Evolutionary conservation across 1,139 yeast species (phyloP).

Genomic region (Saccharomyces hybrid): DNA sequence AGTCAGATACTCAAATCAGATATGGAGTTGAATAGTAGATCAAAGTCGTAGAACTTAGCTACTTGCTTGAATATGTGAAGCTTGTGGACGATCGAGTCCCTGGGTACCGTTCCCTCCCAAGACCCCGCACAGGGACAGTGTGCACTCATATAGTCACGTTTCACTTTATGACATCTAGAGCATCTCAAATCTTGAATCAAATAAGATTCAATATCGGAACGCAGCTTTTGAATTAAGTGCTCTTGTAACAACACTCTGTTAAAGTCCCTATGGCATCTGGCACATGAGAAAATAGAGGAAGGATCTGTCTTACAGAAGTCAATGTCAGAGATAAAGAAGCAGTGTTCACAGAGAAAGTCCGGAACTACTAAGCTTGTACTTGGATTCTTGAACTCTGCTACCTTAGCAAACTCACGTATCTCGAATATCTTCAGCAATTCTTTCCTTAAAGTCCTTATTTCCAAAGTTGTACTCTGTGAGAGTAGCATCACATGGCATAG

Average conservation of each 20-base stretch:
- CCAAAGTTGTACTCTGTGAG: conserved; percentile 57
- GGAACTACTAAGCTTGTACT: conserved; percentile 60
- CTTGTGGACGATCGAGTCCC: conserved; percentile 40
- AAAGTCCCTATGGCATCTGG: conserved; percentile 56
- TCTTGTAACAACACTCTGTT: conserved; percentile 73
- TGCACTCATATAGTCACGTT: conserved; percentile 60
- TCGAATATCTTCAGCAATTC: conserved; percentile 68
- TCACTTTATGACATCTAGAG: conserved; percentile 61
- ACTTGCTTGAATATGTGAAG: conserved; percentile 50
- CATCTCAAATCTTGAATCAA: conserved; percentile 79
- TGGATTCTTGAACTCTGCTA: conserved; percentile 71
- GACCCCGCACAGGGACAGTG: conserved; percentile 84
- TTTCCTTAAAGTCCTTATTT: conserved; percentile 66
- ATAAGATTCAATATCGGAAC: conserved; percentile 49
- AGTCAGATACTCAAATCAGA: conserved; percentile 28
- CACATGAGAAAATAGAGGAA: conserved; percentile 53
- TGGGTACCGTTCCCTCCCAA: conserved; percentile 59
- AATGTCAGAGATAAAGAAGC: conserved; percentile 65
- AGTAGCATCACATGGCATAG: conserved; percentile 67
- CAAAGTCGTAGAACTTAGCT: conserved; percentile 53
- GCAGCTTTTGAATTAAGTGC: conserved; percentile 57
- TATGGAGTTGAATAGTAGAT: conserved; percentile 45
- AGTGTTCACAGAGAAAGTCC: conserved; percentile 69
- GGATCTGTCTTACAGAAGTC: conserved; percentile 71
- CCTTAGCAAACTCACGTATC: conserved; percentile 74